Evolutionary conservation across 2,329 filamentous ascomycete species (phyloP).

Genomic region (Cladorrhinum sp.): DNA sequence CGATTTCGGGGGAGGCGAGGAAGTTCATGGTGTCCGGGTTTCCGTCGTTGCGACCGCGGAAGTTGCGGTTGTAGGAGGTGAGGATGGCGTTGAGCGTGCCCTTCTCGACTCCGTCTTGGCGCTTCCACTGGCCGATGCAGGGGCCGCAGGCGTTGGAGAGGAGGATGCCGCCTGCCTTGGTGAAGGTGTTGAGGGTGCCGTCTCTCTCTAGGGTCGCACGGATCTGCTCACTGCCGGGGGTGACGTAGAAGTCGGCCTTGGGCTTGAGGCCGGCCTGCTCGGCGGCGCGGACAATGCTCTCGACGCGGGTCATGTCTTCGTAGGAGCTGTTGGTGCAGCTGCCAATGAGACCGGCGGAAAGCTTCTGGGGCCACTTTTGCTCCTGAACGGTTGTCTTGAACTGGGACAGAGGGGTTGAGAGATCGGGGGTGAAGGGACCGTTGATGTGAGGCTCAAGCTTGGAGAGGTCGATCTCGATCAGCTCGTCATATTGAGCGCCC

Average conservation of each 20-base stretch:
- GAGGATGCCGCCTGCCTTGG: slow-evolving; percentile 79
- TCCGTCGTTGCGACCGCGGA: slow-evolving; percentile 93
- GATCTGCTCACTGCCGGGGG: slow-evolving; percentile 94
- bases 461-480: slow-evolving; percentile 87
- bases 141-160: slow-evolving; percentile 94
- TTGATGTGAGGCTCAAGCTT: slow-evolving; percentile 94
- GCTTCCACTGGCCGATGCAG: slow-evolving; percentile 93
- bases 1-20: slow-evolving; percentile 91
- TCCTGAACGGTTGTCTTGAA: slow-evolving; percentile 82
- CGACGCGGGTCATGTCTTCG: slow-evolving; percentile 95
- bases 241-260: slow-evolving; percentile 90
- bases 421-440: slow-evolving; percentile 92
- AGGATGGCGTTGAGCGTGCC: slow-evolving; percentile 91
- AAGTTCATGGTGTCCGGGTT: slow-evolving; percentile 99
- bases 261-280: slow-evolving; percentile 85
- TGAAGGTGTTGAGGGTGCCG: slow-evolving; percentile 80
- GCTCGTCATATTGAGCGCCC: slow-evolving; percentile 81
- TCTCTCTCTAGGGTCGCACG: slow-evolving; percentile 90
- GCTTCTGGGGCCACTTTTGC: slow-evolving; percentile 85
- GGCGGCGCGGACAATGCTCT: slow-evolving; percentile 89
- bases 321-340: slow-evolving; percentile 99
- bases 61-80: slow-evolving; percentile 98
- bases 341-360: slow-evolving; percentile 91
- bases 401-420: slow-evolving; percentile 85
- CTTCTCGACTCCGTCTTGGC: slow-evolving; percentile 80